These are phyloP conservation scores for Conticribra guillardii DNA, from an alignment of 108 stramenopile genomes.

Conservation along the genomic window DNA sequence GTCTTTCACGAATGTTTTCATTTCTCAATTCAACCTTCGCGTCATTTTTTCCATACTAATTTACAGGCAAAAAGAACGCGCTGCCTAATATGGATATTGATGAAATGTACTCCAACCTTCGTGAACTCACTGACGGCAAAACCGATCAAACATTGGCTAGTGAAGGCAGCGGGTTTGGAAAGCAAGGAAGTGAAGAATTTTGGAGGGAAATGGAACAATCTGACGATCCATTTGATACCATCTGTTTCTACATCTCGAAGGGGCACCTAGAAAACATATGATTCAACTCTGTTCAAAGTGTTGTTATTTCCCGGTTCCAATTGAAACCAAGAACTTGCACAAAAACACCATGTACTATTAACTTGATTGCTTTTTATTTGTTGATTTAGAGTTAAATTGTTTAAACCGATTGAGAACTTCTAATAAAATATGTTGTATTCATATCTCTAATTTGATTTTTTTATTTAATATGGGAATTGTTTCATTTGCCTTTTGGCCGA, in stretches of 20 bases:
- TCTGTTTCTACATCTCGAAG: conserved; percentile 74
- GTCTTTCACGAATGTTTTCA: conserved; percentile 1
- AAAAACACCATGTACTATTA: too few species aligned
- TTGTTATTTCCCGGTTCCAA: neutral
- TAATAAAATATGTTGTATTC: too few species aligned
- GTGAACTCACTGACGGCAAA: conserved; percentile 29
- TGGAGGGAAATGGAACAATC: conserved; percentile 85
- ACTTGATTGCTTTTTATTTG: too few species aligned
- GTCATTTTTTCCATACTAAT: conserved; percentile 7
- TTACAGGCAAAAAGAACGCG: conserved; percentile 3
- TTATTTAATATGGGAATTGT: too few species aligned
- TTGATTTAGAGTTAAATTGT: too few species aligned
- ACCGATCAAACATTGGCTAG: neutral
- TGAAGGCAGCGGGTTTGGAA: neutral
- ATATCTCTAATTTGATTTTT: too few species aligned
- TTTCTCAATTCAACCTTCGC: too few species aligned
- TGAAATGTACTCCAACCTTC: conserved; percentile 71
- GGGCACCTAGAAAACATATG: conserved; percentile 45
- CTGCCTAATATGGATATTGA: conserved; percentile 66
- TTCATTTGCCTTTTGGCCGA: too few species aligned
- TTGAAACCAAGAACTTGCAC: too few species aligned
- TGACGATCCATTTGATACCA: conserved; percentile 77
- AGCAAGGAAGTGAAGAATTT: conserved; percentile 34
- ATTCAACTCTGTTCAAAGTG: neutral
- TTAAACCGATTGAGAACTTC: too few species aligned